Evolutionary conservation across 2,329 filamentous ascomycete species (phyloP).

Genomic region (Seiridium cupressi): DNA sequence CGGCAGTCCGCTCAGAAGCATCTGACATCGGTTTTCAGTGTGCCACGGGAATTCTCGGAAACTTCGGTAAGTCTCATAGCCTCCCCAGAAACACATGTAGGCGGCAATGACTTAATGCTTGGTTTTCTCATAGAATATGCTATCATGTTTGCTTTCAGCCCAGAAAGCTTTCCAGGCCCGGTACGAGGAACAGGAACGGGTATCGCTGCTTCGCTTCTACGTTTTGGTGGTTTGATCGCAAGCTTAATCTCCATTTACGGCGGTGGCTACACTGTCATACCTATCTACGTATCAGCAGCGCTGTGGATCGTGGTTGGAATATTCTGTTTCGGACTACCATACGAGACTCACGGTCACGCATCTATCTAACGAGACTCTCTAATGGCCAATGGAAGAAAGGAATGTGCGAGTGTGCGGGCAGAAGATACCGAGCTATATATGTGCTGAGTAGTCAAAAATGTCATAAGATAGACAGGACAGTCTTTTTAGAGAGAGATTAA

Average conservation of each 20-base stretch:
- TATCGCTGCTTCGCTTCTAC: slow-evolving; percentile 35
- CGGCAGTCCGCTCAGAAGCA: slow-evolving; percentile 34
- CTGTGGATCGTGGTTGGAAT: slow-evolving; percentile 41
- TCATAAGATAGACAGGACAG: too few relatives aligned
- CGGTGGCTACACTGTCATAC: slow-evolving; percentile 36
- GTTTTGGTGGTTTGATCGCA: slow-evolving; percentile 36
- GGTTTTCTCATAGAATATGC: slow-evolving; percentile 27
- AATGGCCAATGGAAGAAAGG: not conserved
- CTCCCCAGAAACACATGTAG: slow-evolving; percentile 22
- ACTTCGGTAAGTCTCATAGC: slow-evolving; percentile 29
- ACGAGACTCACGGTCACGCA: slow-evolving; percentile 39
- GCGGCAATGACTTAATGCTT: slow-evolving; percentile 18
- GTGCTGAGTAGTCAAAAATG: too few relatives aligned
- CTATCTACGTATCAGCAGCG: slow-evolving; percentile 43
- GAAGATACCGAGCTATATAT: not conserved
- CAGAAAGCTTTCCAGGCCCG: slow-evolving; percentile 56
- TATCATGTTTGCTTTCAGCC: slow-evolving; percentile 46
- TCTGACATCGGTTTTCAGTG: slow-evolving; percentile 38
- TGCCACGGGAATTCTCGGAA: slow-evolving; percentile 44
- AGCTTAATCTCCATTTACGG: slow-evolving; percentile 40
- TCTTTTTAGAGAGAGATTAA: too few relatives aligned
- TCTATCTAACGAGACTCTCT: slow-evolving; percentile 20
- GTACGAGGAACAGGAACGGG: slow-evolving; percentile 54
- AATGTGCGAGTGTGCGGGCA: not conserved
- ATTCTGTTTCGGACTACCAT: slow-evolving; percentile 39